Base-by-base conservation (phyloP, 768 basidiomycete species). In the Mycena kentingensis region DNA sequence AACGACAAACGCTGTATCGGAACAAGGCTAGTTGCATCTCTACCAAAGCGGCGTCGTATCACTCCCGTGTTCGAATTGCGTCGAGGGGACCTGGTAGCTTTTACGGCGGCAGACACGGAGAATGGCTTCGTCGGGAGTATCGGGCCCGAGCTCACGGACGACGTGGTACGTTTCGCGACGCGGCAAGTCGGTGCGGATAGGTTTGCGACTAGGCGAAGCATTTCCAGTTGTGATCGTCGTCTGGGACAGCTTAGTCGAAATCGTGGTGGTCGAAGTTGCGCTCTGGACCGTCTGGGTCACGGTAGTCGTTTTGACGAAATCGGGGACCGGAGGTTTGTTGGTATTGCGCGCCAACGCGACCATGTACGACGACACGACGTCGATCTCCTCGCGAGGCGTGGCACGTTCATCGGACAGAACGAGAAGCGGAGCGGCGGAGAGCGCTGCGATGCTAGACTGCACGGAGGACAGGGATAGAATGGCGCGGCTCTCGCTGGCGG, bases 61-160 rank as follows among this genome's bases (percentile, higher is more conserved):
- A 11, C 41, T 26, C 5, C 24, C 41, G 26, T 42, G 11, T 24
- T 42, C 41, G 18, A 42, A 42, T 24, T 42, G 41, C 22, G 41
- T 42, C 22, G 41, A 42, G 22, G 41, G 41, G 22, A 7, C 41
- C 41, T 42, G 41, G n/a, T 42, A 42, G 41, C 41, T 42, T n/a
- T 42, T 42, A 24, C 41, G 41, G n/a, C 41, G 41, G 24, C 5
- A 42, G 11, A 42, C 41, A 12, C 41, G 41, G 24, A 42, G 41
- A 42, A 42, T 42, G 11, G 41, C 41, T n/a, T 42, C 41, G 19
- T 42, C 41, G 13, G 41, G 22, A 7, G 41, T 42, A n/a, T 42
- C 41, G 5, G 41, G 41, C 5, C 41, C 41, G 21, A 42, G 41
- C 24, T 42, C 41, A n/a, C 41, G 41, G 18, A 42, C 41, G 41